A percentile compares a stretch with the other conserved stretches of the same genome.
Conservation (phyloP, 2,329 filamentous ascomycete genomes). For the Cladosporium sp. region DNA sequence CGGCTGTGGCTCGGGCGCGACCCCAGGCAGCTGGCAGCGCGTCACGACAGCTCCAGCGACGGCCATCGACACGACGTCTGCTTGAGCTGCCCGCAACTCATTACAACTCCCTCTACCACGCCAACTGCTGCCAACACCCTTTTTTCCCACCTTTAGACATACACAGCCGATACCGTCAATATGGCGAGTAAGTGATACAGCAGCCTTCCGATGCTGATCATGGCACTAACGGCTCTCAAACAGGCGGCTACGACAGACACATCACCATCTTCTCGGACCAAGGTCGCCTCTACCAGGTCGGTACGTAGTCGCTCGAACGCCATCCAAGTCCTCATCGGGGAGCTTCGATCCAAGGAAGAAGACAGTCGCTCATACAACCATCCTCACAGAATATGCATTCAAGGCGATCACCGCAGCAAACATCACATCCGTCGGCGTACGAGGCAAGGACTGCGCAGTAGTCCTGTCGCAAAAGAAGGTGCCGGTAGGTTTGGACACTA, state of each 20-base stretch:
- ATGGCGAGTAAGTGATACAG: conserved; percentile 6
- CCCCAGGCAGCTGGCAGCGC: background rate
- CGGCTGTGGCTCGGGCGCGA: too few relatives aligned
- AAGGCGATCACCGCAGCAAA: conserved; percentile 99
- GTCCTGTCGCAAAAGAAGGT: conserved; percentile 99
- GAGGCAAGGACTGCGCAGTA: conserved; percentile 95
- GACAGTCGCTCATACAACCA: conserved; percentile 17
- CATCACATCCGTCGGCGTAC: conserved; percentile 93
- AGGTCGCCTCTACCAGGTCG: conserved; percentile 98
- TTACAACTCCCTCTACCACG: conserved; percentile 1
- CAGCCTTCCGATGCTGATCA: too few relatives aligned
- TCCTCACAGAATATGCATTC: conserved; percentile 88
- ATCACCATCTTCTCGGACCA: conserved; percentile 99
- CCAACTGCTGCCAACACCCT: background rate
- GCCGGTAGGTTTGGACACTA: conserved; percentile 59
- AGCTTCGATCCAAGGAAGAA: background rate
- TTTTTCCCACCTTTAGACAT: background rate
- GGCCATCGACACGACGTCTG: background rate
- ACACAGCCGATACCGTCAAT: conserved; percentile 1
- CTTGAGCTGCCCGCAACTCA: background rate
- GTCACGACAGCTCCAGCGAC: conserved; percentile 3
- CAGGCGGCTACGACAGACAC: conserved; percentile 92
- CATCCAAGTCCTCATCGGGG: background rate
- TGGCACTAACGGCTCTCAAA: conserved; percentile 8
- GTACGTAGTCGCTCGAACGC: conserved; percentile 51